Percentiles rank a stretch among this genome's conserved stretches.
These are phyloP conservation scores for Hordeum marinum DNA, from an alignment of 176 grass and related monocot species.

Conservation along the genomic window DNA sequence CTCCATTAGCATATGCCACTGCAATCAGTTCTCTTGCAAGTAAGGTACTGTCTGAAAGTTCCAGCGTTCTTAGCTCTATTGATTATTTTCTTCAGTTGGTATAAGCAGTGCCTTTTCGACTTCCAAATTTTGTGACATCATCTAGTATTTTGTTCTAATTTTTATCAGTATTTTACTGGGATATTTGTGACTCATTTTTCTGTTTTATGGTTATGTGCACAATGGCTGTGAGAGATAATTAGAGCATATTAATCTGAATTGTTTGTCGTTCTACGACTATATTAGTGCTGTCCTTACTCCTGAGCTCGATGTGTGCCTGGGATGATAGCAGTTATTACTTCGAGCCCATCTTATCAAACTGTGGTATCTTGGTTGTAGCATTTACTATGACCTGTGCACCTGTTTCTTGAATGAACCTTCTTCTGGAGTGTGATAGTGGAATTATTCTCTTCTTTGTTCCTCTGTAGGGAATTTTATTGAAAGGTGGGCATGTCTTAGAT, in stretches of 20 bases:
- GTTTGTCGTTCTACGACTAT: background rate
- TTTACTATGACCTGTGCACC: background rate
- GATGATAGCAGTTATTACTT: background rate
- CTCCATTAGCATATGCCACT: constrained; percentile 95
- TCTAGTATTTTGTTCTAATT: background rate
- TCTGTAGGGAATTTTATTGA: constrained; percentile 91
- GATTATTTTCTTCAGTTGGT: background rate
- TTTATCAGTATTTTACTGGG: background rate
- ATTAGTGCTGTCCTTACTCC: background rate
- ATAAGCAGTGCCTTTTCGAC: background rate
- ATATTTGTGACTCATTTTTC: background rate
- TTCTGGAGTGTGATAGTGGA: constrained; percentile 16
- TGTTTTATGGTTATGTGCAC: background rate
- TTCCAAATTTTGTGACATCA: background rate
- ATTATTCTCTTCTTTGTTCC: constrained; percentile 16
- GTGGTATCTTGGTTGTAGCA: background rate
- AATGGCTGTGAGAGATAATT: background rate
- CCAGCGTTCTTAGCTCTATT: background rate
- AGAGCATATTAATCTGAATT: background rate
- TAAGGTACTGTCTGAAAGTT: constrained; percentile 61
- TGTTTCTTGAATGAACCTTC: constrained; percentile 14
- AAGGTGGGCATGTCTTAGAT: constrained; percentile 96
- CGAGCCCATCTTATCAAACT: background rate
- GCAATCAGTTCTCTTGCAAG: constrained; percentile 96
- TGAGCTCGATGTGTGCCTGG: background rate